Conservation (phyloP, 2,329 filamentous ascomycete genomes). For the Westerdykella ornata region DNA sequence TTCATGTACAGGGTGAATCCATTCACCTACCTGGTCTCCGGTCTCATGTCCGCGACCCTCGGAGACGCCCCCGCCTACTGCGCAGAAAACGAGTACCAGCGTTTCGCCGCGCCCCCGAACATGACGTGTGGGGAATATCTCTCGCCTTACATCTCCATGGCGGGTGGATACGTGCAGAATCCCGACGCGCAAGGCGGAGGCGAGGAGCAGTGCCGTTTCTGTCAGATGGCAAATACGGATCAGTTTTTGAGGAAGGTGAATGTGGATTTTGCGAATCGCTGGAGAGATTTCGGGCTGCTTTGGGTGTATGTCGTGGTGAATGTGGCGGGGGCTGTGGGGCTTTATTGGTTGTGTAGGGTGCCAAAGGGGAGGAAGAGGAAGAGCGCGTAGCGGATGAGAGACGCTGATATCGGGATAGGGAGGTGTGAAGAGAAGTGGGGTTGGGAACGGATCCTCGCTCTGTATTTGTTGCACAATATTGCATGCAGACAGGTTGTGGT, state of each 20-base stretch:
- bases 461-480: too few relatives aligned
- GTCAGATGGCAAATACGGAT: conserved; percentile 42
- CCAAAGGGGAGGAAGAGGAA: conserved; percentile 43
- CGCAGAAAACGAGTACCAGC: conserved; percentile 36
- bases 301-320: conserved; percentile 50
- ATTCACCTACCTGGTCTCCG: conserved; percentile 44
- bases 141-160: conserved; percentile 33
- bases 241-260: conserved; percentile 41
- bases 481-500: too few relatives aligned
- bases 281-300: conserved; percentile 53
- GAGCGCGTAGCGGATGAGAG: background rate
- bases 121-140: conserved; percentile 43
- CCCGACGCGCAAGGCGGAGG: conserved; percentile 29
- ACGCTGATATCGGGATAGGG: background rate
- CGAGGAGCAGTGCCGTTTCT: conserved; percentile 43
- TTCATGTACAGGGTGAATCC: conserved; percentile 11
- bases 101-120: conserved; percentile 35
- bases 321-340: conserved; percentile 39
- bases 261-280: conserved; percentile 46
- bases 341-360: conserved; percentile 51
- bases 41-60: conserved; percentile 48
- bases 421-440: too few relatives aligned
- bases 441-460: too few relatives aligned
- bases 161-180: conserved; percentile 42
- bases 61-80: conserved; percentile 46